Conservation (phyloP, 163 green algal species). For the Coccomyxa subellipsoidea region DNA sequence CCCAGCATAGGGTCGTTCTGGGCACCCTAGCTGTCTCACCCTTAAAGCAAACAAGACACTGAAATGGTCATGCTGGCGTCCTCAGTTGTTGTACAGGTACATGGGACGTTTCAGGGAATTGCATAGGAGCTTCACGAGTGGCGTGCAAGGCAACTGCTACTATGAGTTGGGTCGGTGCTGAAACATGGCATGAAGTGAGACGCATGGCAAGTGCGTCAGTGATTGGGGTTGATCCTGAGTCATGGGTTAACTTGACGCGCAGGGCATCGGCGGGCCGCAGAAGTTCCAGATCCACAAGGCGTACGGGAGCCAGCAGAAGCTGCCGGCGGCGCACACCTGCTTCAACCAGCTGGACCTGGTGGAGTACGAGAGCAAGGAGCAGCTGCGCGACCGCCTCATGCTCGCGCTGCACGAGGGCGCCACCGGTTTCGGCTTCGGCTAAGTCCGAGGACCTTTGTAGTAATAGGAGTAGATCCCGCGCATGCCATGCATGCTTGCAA, state of each 20-base stretch:
- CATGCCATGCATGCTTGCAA: not conserved
- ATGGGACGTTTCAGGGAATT: no score
- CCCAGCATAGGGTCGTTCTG: no score
- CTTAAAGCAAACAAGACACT: no score
- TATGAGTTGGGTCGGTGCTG: no score
- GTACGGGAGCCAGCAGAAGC: constrained; percentile 62
- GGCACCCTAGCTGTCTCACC: no score
- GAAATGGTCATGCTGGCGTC: no score
- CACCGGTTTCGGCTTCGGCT: constrained; percentile 91
- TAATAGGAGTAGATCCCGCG: no score
- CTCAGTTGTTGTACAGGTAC: no score
- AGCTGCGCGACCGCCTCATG: constrained; percentile 85
- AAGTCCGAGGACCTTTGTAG: no score
- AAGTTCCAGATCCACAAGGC: constrained; percentile 94
- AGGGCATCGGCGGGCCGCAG: constrained; percentile 92
- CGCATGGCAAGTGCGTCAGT: not conserved
- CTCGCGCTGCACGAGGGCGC: constrained; percentile 78
- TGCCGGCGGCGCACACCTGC: constrained; percentile 96
- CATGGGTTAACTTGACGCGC: constrained; percentile 21
- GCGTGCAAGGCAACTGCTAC: no score
- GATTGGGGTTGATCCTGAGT: not conserved
- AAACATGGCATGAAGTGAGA: no score
- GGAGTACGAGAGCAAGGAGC: constrained; percentile 92
- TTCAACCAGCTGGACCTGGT: constrained; percentile 99
- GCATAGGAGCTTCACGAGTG: no score